Percentiles rank a stretch among this genome's conserved stretches.
Evolutionary conservation across 1,284 basidiomycete genomes (phyloP).

Genomic region (Ceratobasidium sp.): DNA sequence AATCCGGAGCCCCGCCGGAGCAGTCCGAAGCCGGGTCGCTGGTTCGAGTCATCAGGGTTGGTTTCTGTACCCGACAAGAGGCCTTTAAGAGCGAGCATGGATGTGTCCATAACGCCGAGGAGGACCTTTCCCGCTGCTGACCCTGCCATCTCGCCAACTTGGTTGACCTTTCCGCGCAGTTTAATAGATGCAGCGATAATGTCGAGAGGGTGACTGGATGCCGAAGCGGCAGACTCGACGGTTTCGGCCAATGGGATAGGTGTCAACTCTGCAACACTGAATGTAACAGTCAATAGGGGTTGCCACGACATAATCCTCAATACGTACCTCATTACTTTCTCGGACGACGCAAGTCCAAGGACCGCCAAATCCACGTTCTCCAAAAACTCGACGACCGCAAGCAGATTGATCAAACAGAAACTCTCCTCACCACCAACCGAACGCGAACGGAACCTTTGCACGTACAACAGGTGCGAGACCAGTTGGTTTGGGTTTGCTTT

Average conservation of each 20-base stretch:
- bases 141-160: constrained; percentile 82
- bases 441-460: constrained; percentile 81
- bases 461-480: constrained; percentile 86
- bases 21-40: constrained; percentile 67
- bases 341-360: constrained; percentile 77
- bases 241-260: constrained; percentile 71
- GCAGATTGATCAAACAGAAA: constrained; percentile 92
- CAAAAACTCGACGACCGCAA: constrained; percentile 93
- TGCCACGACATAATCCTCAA: constrained; percentile 7
- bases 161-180: constrained; percentile 78
- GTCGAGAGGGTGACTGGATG: constrained; percentile 45
- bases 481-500: constrained; percentile 87
- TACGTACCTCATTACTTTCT: constrained; percentile 67
- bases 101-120: constrained; percentile 85
- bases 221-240: constrained; percentile 51
- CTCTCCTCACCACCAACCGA: constrained; percentile 83
- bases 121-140: constrained; percentile 84
- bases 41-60: constrained; percentile 51
- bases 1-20: constrained; percentile 78
- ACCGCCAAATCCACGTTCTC: constrained; percentile 89
- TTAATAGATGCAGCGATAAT: constrained; percentile 57
- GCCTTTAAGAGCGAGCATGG: constrained; percentile 80
- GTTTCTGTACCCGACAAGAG: constrained; percentile 57
- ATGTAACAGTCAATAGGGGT: neutral
- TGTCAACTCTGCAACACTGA: constrained; percentile 76